Base-by-base conservation (phyloP, 352 stramenopile species). In the Phytophthora hybrid region DNA sequence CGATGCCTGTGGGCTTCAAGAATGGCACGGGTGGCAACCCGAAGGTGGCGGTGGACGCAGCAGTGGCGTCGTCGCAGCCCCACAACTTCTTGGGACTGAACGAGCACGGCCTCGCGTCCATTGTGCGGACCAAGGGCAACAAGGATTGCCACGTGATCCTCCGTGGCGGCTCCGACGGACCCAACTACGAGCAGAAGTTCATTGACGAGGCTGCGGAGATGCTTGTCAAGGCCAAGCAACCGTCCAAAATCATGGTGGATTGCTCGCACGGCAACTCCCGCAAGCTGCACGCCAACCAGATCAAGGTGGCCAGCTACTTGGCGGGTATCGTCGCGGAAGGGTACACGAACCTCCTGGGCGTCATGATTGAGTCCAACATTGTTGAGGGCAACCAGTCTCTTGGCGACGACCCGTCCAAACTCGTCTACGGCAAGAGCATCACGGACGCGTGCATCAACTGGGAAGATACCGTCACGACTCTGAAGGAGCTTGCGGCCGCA, bases 291-390 rank as follows among this genome's bases (percentile, higher is more conserved):
- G 64, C 79, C 31, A 97, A 97, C 79, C 90, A 97, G 71, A 73
- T 86, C 51, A 92, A 93, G 65, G 90, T 97, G 32, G 74, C 85
- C 18, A 79, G 69, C 51, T 91, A 95, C 77, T 29, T 97, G 18
- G 83, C 84, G 4, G 73, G 82, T 11, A 73, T 94, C 34, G 77
- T 97, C 19, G 82, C 83, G 1, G 77, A 77, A 18, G 90, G 90
- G 23, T 84, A 93, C 69, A 62, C 74, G 4, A 90, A 93, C 57
- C 53, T 97, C 31, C 76, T 96, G 3, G 90, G 90, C 13, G 67
- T 96, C 18, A 97, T 97, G 90, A 91, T 97, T 59, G 90, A 97
- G 72, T 95, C 88, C 14, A 96, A 97, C 64, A 79, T 97, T 32
- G 87, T 93, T 2, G 90, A 95, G 62, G 90, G 90, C 37, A 95